Evolutionary conservation across 2,329 filamentous ascomycete genomes (phyloP), one percentile per base, ranked within the genome.

Genomic region (Erysiphe pulchra): DNA sequence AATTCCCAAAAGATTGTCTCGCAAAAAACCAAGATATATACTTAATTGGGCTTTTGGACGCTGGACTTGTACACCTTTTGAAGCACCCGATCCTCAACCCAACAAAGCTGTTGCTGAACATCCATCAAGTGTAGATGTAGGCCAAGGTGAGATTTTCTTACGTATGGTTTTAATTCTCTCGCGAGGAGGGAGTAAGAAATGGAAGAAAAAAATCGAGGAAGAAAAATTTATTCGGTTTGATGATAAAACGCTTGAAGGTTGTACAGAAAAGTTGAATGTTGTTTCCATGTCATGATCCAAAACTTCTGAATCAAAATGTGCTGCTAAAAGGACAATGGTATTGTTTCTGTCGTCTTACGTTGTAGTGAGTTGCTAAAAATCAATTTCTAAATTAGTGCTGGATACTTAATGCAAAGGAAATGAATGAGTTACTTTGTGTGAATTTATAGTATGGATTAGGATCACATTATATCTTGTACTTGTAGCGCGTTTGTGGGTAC

Each of bases 41-140:
- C 70, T 98, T 48, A 98, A 98, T 60, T 98, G 90, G 90, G 90
- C 90, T 0, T 98, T 98, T 62, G 85, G 85, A 0, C 71, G 90
- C 30, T 98, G 90, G 87, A 92, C 76, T 0, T 93, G 87, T 57
- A 92, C 85, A 1, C 67, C 72, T 6, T 63, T 76, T 4, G 56
- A 69, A 4, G 56, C 58, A 1, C 56, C 58, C 1, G 17, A 28
- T 2, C n/a, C 42, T 13, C 18, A 31, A 10, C 57, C 55, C 10
- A 69, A 75, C 58, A 69, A 59, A 1, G 56, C 58, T 1, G 57
- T 55, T 10, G 70, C 77, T 58, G 70, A 75, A 56, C 59, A 66
- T 51, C 67, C 73, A 33, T 70, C 70, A 54, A 61, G 65, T 33
- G 64, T 77, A 42, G 60, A 67, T 1, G 61, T 43, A 7, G 45